A percentile compares a stretch with the other conserved stretches of the same genome.
These are phyloP conservation scores for Ampelomyces quisqualis DNA, from an alignment of 2,329 filamentous ascomycete species.

Conservation along the genomic window DNA sequence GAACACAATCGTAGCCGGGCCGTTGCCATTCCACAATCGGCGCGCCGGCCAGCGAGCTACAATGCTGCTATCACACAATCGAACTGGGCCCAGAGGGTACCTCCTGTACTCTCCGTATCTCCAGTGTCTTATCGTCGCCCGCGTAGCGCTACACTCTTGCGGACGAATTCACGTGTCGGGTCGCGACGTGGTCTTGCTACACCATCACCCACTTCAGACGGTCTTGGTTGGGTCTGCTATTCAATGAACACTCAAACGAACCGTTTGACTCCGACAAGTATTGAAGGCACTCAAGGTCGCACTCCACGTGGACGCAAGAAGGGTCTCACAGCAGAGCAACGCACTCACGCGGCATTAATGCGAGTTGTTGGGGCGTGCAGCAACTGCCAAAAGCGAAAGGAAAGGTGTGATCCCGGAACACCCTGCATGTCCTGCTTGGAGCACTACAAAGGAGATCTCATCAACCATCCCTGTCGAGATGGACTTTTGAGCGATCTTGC, in stretches of 20 bases:
- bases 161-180: conserved; percentile 27
- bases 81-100: conserved; percentile 17
- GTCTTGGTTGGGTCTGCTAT: conserved; percentile 40
- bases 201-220: conserved; percentile 33
- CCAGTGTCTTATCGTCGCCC: conserved; percentile 24
- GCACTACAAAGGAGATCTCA: conserved; percentile 41
- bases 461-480: conserved; percentile 42
- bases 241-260: conserved; percentile 35
- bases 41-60: conserved; percentile 14
- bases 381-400: conserved; percentile 41
- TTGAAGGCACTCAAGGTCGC: conserved; percentile 28
- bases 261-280: conserved; percentile 32
- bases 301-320: conserved; percentile 37
- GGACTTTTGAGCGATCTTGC: conserved; percentile 32
- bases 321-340: conserved; percentile 36
- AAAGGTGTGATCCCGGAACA: conserved; percentile 44
- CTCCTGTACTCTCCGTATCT: conserved; percentile 30
- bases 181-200: conserved; percentile 25
- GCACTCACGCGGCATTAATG: conserved; percentile 41
- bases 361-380: conserved; percentile 38
- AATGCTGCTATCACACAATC: conserved; percentile 10
- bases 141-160: conserved; percentile 25
- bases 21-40: conserved; percentile 33
- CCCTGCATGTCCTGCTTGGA: conserved; percentile 44
- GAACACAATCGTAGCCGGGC: conserved; percentile 22